phyloP scores from a whole-genome alignment of 2,329 filamentous ascomycete species.

The Alternaria postmessia region DNA sequence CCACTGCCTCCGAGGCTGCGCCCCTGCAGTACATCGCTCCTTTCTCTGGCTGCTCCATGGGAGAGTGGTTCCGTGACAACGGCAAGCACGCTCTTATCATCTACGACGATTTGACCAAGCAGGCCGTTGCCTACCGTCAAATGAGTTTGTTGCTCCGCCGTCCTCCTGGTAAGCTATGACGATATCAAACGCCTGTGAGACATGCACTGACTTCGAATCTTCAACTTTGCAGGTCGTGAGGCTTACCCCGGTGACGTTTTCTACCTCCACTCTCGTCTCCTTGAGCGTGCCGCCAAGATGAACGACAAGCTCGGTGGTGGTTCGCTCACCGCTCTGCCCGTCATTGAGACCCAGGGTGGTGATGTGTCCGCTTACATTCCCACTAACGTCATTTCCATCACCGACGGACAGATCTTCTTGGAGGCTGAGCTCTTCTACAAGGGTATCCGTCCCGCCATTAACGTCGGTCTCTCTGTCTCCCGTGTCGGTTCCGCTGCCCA shows the following conservation, averaged over 20 bases:
- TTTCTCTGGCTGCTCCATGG: background rate
- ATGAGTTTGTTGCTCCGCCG: slow-evolving; percentile 98
- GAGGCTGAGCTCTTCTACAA: slow-evolving; percentile 99
- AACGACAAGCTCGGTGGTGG: slow-evolving; percentile 93
- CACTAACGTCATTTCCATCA: slow-evolving; percentile 99
- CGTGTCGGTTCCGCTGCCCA: slow-evolving; percentile 99
- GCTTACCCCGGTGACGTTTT: slow-evolving; percentile 88
- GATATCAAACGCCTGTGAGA: background rate
- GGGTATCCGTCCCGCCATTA: slow-evolving; percentile 99
- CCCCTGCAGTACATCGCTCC: slow-evolving; percentile 73
- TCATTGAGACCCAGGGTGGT: slow-evolving; percentile 99
- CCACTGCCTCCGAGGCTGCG: slow-evolving; percentile 95
- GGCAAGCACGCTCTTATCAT: slow-evolving; percentile 90
- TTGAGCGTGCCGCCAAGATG: slow-evolving; percentile 99
- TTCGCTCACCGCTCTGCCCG: slow-evolving; percentile 93
- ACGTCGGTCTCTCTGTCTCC: slow-evolving; percentile 99
- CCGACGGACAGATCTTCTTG: slow-evolving; percentile 89
- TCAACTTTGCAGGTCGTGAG: slow-evolving; percentile 72
- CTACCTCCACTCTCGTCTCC: slow-evolving; percentile 72
- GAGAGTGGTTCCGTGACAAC: slow-evolving; percentile 72
- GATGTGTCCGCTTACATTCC: slow-evolving; percentile 99
- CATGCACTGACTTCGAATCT: background rate
- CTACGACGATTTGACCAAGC: slow-evolving; percentile 96
- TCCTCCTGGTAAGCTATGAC: slow-evolving; percentile 68
- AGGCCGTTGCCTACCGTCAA: slow-evolving; percentile 97